Percentiles rank a stretch among this genome's conserved stretches.
Conservation (phyloP, 2,329 filamentous ascomycete genomes). For the Diaporthe velutina region DNA sequence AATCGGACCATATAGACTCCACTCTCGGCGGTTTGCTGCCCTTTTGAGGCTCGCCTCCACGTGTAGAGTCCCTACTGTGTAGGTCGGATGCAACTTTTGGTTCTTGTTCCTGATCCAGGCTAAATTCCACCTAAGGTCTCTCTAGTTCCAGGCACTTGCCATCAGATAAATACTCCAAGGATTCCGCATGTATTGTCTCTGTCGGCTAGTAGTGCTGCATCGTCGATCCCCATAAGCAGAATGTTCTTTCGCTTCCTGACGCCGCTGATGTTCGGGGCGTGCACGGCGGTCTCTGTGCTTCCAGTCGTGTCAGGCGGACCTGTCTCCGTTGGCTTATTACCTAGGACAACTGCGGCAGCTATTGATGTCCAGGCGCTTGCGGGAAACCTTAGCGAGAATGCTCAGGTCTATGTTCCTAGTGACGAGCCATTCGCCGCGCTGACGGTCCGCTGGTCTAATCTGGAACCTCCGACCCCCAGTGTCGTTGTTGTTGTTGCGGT, state of each 20-base stretch:
- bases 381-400: not conserved
- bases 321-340: not conserved
- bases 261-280: conserved; percentile 8
- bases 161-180: not conserved
- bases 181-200: not conserved
- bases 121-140: too few relatives aligned
- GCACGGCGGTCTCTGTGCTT: not conserved
- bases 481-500: conserved; percentile 61
- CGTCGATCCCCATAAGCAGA: not conserved
- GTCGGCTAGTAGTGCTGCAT: not conserved
- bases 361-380: conserved; percentile 20
- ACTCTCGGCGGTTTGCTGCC: conserved; percentile 17
- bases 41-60: conserved; percentile 1
- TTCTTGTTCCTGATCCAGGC: not conserved
- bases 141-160: too few relatives aligned
- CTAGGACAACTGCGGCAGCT: not conserved
- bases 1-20: not conserved
- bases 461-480: conserved; percentile 57
- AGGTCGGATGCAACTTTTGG: not conserved
- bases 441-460: conserved; percentile 59
- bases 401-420: conserved; percentile 47
- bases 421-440: conserved; percentile 53
- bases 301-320: conserved; percentile 10
- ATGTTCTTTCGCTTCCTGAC: conserved; percentile 12
- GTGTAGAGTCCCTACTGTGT: not conserved